Evolutionary conservation across 2,329 filamentous ascomycete species (phyloP), one percentile per base, ranked within the genome.

Genomic region (Aspergillus aculeatus): DNA sequence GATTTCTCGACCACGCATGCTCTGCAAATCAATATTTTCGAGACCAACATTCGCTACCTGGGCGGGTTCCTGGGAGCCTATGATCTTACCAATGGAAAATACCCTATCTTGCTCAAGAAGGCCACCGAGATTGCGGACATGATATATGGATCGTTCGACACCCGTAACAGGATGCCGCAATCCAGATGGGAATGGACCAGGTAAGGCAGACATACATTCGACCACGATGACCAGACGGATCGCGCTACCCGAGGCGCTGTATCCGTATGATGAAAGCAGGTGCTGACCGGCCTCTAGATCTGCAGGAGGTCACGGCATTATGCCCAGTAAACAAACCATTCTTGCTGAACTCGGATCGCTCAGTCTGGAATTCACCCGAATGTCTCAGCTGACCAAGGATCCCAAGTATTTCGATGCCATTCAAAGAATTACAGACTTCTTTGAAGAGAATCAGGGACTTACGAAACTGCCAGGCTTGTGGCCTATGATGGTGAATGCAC

Each of bases 21-120:
- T 49, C 72, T 75, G 23, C 84, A 89, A 44, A 94, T 97, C 51
- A 93, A 92, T 50, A 84, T 96, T 9, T 97, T 97, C 68, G 93
- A 97, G 76, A 96, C 92, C 0, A 91, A 88, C 19, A 97, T 98
- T 70, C 86, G 94, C 56, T 96, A 97, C 69, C 83, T 98, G 12
- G 94, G 94, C 26, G 94, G 94, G 0, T 81, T 98, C 41, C 71
- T 98, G 50, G 87, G 86, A 26, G 93, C 93, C 14, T 96, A 94
- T 73, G 94, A 98, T 76, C 81, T 97, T 57, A 92, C 89, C 59
- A 86, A 86, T n/a, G 86, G 84, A 1, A 81, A 81, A 61, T 89
- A 96, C 69, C 80, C 83, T 23, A 81, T 90, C 31, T 80, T 96
- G 14, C 81, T 96, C 21, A 83, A 87, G 61, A 95, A 96, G 77